phyloP scores from a whole-genome alignment of 2,329 filamentous ascomycete genomes.

The Curvularia hawaiiensis region DNA sequence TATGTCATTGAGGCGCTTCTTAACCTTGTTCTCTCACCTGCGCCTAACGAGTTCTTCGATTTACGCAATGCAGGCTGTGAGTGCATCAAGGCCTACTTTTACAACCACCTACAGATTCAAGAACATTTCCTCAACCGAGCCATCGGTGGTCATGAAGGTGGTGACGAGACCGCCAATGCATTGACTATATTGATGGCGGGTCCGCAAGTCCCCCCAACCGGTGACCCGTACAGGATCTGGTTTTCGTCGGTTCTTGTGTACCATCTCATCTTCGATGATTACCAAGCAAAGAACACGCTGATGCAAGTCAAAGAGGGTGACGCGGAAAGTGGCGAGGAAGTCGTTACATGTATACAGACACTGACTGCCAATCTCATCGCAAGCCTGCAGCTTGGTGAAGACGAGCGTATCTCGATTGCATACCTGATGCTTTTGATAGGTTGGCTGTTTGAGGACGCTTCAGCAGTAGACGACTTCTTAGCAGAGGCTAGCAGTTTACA shows the following conservation, averaged over 20 bases:
- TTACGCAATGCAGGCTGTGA: slow-evolving; percentile 84
- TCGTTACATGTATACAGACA: slow-evolving; percentile 90
- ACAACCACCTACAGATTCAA: slow-evolving; percentile 78
- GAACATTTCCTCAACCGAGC: slow-evolving; percentile 86
- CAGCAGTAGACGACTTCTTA: slow-evolving; percentile 90
- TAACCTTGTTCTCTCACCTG: slow-evolving; percentile 75
- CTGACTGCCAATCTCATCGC: slow-evolving; percentile 85
- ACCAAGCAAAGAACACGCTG: slow-evolving; percentile 76
- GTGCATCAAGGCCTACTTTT: slow-evolving; percentile 92
- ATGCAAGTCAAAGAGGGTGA: slow-evolving; percentile 89
- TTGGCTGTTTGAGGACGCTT: slow-evolving; percentile 91
- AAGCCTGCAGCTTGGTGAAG: slow-evolving; percentile 75
- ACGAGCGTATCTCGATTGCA: slow-evolving; percentile 78
- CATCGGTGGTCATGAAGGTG: slow-evolving; percentile 82
- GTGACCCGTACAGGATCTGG: slow-evolving; percentile 87
- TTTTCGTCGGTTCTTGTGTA: slow-evolving; percentile 87
- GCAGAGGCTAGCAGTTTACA: slow-evolving; percentile 93
- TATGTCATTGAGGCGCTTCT: slow-evolving; percentile 95
- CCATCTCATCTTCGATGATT: slow-evolving; percentile 81
- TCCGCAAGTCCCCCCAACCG: slow-evolving; percentile 62
- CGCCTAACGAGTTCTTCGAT: slow-evolving; percentile 72
- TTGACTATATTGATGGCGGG: slow-evolving; percentile 79
- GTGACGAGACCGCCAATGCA: slow-evolving; percentile 86
- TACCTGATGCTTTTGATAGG: slow-evolving; percentile 88
- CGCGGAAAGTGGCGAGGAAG: slow-evolving; percentile 86